Evolutionary conservation across 2,329 filamentous ascomycete genomes (phyloP), one percentile per base, ranked within the genome.

Genomic region (Fusarium goolgardi): DNA sequence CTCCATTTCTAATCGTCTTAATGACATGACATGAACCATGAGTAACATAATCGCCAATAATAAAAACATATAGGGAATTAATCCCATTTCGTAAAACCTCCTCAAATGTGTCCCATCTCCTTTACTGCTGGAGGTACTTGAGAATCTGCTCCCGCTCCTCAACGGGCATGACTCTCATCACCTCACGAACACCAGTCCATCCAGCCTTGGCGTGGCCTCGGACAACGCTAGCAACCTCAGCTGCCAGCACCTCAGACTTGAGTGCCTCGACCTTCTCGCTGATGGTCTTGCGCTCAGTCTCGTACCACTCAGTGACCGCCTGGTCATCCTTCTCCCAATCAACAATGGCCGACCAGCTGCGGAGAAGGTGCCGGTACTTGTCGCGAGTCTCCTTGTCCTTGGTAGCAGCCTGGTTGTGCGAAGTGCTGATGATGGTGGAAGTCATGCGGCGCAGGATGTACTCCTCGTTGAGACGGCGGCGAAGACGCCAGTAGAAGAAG

Each of bases 401-500:
- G 71, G 78, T 77, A 18, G 76, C 74, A 47, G 76, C 80, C 70
- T 73, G 75, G 60, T 66, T 72, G 46, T 69, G 61, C 10, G 69
- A 66, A 46, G 75, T 56, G 39, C 74, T 71, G 63, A 81, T 72
- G 58, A 78, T 75, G 52, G 80, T 79, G 46, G 82, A 76, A 7
- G 83, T 84, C 87, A 99, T 93, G 81, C 93, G 93, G 83, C 94
- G 96, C 79, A 99, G 86, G 74, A 99, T 93, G 80, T 96, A 93
- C 83, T 99, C 96, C 83, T 99, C 96, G 81, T 96, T 98, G 78
- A 99, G 86, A 82, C 96, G 90, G 78, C 96, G 92, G 81, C 96
- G 94, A 67, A 97, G 90, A 81, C 96, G 95, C 96, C 96, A 99
- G 91, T 98, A 99, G 86, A 99, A 98, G 92, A 96, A 98, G 77